These are phyloP conservation scores for Cercospora beticola DNA, from an alignment of 2,329 filamentous ascomycete species.

Conservation along the genomic window DNA sequence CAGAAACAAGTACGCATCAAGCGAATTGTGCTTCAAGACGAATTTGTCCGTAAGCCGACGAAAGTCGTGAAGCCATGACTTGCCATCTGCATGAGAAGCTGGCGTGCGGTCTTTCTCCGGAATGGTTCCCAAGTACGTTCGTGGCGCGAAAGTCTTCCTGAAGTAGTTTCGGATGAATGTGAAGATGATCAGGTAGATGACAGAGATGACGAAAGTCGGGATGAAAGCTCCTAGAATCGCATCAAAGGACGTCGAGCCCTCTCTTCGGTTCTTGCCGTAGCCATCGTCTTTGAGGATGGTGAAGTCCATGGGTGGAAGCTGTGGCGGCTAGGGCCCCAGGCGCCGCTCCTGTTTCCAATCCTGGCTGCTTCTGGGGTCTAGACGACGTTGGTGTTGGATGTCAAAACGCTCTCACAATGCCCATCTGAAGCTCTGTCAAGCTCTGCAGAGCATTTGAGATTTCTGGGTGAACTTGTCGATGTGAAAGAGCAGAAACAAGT, in stretches of 20 bases:
- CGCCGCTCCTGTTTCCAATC: neutral
- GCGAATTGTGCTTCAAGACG: constrained; percentile 50
- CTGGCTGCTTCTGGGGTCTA: neutral
- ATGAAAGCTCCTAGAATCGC: constrained; percentile 38
- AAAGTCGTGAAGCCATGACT: constrained; percentile 52
- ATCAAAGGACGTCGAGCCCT: constrained; percentile 33
- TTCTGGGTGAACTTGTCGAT: neutral
- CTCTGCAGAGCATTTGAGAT: neutral
- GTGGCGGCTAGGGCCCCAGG: neutral
- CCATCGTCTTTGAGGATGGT: constrained; percentile 21
- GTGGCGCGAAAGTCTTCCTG: constrained; percentile 36
- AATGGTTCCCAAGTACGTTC: constrained; percentile 37
- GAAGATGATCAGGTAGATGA: constrained; percentile 35
- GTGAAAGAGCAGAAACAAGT: neutral
- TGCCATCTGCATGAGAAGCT: constrained; percentile 26
- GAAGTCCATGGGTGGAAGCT: constrained; percentile 12
- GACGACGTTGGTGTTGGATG: neutral
- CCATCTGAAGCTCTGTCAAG: neutral
- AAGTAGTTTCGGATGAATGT: constrained; percentile 33
- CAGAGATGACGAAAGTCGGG: constrained; percentile 34
- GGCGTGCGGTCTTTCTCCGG: constrained; percentile 37
- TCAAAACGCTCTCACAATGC: neutral
- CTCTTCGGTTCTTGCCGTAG: constrained; percentile 30
- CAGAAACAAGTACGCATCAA: constrained; percentile 51
- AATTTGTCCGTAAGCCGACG: constrained; percentile 45